A percentile compares a stretch with the other conserved stretches of the same genome.
phyloP scores from a whole-genome alignment of 768 basidiomycete species.

The Boletus subcaerulescens region DNA sequence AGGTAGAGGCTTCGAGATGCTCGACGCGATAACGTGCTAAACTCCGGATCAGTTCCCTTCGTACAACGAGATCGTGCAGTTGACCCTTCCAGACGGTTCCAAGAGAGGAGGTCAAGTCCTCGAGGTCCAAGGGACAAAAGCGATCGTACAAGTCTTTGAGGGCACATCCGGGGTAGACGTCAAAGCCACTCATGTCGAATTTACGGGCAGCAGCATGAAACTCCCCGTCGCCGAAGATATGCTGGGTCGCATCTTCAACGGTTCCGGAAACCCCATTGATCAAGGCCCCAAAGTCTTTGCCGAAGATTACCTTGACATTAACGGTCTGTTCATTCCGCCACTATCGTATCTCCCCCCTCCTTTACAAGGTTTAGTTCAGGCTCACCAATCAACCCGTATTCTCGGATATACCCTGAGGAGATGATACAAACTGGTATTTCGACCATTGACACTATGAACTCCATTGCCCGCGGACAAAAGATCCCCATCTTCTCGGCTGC shows the following conservation, averaged over 20 bases:
- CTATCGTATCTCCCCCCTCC: neutral
- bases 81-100: conserved; percentile 93
- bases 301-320: conserved; percentile 98
- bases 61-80: conserved; percentile 96
- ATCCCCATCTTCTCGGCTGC: conserved; percentile 99
- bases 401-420: conserved; percentile 99
- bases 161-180: conserved; percentile 98
- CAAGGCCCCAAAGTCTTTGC: conserved; percentile 99
- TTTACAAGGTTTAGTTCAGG: conserved; percentile 46
- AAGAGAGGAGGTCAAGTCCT: conserved; percentile 96
- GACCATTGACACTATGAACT: conserved; percentile 97
- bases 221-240: conserved; percentile 98
- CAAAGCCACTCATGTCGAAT: conserved; percentile 95
- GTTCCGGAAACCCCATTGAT: conserved; percentile 96
- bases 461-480: conserved; percentile 99
- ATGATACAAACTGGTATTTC: conserved; percentile 99
- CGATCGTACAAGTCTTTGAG: conserved; percentile 99
- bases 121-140: conserved; percentile 98
- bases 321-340: conserved; percentile 58
- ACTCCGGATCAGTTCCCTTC: conserved; percentile 72
- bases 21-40: conserved; percentile 8
- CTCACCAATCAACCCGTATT: conserved; percentile 96
- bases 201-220: conserved; percentile 98
- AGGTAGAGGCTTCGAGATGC: conserved; percentile 47
- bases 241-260: conserved; percentile 99